Percentiles rank a stretch among this genome's conserved stretches.
Conservation (phyloP, 305 asterid genomes). For the Striga hermonthica region DNA sequence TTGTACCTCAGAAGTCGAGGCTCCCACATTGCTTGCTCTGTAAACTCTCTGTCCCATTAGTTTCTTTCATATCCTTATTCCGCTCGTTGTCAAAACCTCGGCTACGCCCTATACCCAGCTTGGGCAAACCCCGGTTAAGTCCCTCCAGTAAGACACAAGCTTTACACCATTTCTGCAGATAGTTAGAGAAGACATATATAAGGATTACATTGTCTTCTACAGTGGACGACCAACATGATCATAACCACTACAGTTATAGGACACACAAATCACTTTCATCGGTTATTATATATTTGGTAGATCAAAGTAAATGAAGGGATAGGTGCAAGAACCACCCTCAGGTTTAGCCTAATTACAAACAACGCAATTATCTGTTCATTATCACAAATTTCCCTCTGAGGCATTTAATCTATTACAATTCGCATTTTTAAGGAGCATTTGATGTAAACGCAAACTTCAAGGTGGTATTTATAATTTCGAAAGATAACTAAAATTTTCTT, state of each 20-base stretch:
- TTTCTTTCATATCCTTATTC: slow-evolving; percentile 34
- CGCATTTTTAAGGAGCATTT: too few relatives aligned
- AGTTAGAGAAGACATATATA: neutral
- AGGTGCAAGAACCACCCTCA: too few relatives aligned
- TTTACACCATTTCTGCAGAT: slow-evolving; percentile 86
- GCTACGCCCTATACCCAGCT: slow-evolving; percentile 74
- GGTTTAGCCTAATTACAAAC: too few relatives aligned
- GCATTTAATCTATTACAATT: too few relatives aligned
- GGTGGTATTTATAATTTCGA: neutral
- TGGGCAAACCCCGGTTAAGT: slow-evolving; percentile 86
- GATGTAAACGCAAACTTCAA: neutral
- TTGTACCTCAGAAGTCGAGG: slow-evolving; percentile 51
- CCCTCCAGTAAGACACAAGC: slow-evolving; percentile 91
- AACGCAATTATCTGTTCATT: too few relatives aligned
- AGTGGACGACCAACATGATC: neutral
- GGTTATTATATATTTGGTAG: too few relatives aligned
- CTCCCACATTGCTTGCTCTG: slow-evolving; percentile 79
- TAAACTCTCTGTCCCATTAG: slow-evolving; percentile 47
- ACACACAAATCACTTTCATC: neutral
- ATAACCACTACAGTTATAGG: neutral
- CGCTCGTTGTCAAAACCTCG: slow-evolving; percentile 46
- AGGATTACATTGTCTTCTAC: neutral
- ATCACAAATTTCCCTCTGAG: too few relatives aligned
- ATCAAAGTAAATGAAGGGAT: too few relatives aligned
- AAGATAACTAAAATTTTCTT: neutral